Conservation (phyloP, 495 filamentous ascomycete species). For the Hyphodiscus hymeniophilus region DNA sequence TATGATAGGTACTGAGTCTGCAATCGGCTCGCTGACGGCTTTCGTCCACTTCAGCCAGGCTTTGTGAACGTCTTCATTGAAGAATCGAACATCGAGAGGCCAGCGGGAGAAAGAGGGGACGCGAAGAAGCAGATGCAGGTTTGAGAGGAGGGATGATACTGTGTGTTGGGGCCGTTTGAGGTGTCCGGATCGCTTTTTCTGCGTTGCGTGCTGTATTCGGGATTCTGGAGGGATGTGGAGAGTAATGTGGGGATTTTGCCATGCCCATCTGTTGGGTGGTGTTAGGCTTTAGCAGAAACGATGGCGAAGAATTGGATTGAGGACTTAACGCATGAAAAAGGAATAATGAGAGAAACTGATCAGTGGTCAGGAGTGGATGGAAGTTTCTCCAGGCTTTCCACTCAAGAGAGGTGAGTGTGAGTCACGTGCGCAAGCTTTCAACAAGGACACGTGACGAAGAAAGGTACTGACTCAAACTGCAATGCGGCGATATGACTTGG, state of each 20-base stretch:
- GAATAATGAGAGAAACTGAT: too few relatives aligned
- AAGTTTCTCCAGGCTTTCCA: too few relatives aligned
- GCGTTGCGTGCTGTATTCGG: constrained; percentile 36
- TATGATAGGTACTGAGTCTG: constrained; percentile 42
- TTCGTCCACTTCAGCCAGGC: constrained; percentile 58
- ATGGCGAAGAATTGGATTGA: too few relatives aligned
- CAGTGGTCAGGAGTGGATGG: too few relatives aligned
- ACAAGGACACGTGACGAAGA: too few relatives aligned
- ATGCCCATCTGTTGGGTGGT: constrained; percentile 78
- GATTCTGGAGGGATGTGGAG: constrained; percentile 57
- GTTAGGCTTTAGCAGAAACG: too few relatives aligned
- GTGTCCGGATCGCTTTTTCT: constrained; percentile 31
- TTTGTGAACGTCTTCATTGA: constrained; percentile 56
- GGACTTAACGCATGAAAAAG: too few relatives aligned
- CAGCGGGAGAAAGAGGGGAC: constrained; percentile 68
- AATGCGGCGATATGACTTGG: constrained; percentile 77
- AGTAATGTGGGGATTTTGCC: constrained; percentile 73
- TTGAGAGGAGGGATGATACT: constrained; percentile 55
- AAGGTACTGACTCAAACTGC: constrained; percentile 89
- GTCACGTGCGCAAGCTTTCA: too few relatives aligned
- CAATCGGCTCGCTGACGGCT: constrained; percentile 37
- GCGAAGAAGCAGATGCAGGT: constrained; percentile 70
- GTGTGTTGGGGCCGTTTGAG: constrained; percentile 47
- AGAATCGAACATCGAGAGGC: constrained; percentile 81
- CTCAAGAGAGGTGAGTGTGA: too few relatives aligned